phyloP scores from a whole-genome alignment of 2,329 filamentous ascomycete species.

The Colletotrichum godetiae region DNA sequence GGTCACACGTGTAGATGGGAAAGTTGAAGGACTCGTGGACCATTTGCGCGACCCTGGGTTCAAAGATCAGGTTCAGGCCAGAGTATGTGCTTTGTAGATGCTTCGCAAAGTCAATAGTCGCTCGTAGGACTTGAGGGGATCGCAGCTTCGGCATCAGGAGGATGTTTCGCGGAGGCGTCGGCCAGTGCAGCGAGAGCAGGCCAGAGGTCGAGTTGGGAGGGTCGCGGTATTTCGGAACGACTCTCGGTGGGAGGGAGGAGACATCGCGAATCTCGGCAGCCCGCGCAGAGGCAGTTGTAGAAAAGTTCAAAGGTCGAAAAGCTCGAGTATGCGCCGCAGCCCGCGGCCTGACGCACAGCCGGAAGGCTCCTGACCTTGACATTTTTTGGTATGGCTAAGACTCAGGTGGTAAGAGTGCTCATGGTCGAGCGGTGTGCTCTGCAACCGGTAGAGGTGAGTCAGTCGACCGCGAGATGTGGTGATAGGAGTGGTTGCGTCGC shows the following conservation, averaged over 20 bases:
- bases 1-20: conserved; percentile 72
- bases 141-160: conserved; percentile 70
- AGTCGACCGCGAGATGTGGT: not conserved
- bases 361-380: not conserved
- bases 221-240: conserved; percentile 74
- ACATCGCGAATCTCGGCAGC: conserved; percentile 62
- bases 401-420: not conserved
- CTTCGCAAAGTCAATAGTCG: conserved; percentile 68
- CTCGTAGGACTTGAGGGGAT: conserved; percentile 62
- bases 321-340: not conserved
- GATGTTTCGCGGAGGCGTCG: conserved; percentile 65
- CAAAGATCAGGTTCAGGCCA: conserved; percentile 83
- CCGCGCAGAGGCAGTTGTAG: conserved; percentile 42
- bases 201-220: conserved; percentile 58
- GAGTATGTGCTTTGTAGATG: conserved; percentile 86
- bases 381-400: not conserved
- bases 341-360: not conserved
- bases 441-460: not conserved
- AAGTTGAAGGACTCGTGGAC: conserved; percentile 79
- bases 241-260: conserved; percentile 62
- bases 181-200: conserved; percentile 66
- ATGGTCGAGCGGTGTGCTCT: not conserved
- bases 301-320: conserved; percentile 10
- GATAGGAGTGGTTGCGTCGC: not conserved
- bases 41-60: conserved; percentile 77